Percentiles rank a stretch among this genome's conserved stretches.
Evolutionary conservation across 192 early-diverging fungal species (phyloP).

Genomic region (Coemansia sp.): DNA sequence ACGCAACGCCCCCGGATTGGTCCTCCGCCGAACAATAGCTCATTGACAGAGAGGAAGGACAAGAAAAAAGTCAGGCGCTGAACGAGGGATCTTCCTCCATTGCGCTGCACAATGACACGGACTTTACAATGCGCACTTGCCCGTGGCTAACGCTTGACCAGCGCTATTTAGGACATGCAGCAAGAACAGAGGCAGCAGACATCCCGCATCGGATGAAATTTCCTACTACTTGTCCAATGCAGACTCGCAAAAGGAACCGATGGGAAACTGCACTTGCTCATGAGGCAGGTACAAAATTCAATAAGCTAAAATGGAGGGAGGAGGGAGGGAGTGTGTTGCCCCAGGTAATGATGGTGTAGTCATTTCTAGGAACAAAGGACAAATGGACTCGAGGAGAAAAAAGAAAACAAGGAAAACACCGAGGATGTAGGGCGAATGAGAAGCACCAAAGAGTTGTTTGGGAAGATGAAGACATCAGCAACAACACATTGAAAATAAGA

Average conservation of each 20-base stretch:
- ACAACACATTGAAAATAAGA: not conserved
- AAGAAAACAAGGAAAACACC: not conserved
- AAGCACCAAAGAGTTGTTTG: not conserved
- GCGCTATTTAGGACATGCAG: conserved; percentile 8
- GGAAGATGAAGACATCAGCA: not conserved
- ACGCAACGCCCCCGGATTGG: conserved; percentile 12
- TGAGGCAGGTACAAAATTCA: not conserved
- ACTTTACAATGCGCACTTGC: conserved; percentile 7
- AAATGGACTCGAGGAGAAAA: not conserved
- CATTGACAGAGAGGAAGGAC: conserved; percentile 2
- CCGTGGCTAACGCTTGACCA: conserved; percentile 8
- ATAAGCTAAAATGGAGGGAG: not conserved
- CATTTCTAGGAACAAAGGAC: not conserved
- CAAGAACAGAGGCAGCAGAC: conserved; percentile 6
- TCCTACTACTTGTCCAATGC: not conserved
- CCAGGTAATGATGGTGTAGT: not conserved
- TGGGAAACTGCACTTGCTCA: conserved; percentile 8
- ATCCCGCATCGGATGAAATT: conserved; percentile 4
- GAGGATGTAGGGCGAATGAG: not conserved
- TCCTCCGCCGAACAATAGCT: conserved; percentile 8
- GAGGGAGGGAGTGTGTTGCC: not conserved
- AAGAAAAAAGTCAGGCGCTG: conserved; percentile 8
- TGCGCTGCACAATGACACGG: not conserved
- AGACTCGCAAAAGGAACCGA: conserved; percentile 1
- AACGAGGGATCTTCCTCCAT: conserved; percentile 6